Base-by-base conservation (phyloP, 176 grass and related monocot species). In the Musa schizocarpa region DNA sequence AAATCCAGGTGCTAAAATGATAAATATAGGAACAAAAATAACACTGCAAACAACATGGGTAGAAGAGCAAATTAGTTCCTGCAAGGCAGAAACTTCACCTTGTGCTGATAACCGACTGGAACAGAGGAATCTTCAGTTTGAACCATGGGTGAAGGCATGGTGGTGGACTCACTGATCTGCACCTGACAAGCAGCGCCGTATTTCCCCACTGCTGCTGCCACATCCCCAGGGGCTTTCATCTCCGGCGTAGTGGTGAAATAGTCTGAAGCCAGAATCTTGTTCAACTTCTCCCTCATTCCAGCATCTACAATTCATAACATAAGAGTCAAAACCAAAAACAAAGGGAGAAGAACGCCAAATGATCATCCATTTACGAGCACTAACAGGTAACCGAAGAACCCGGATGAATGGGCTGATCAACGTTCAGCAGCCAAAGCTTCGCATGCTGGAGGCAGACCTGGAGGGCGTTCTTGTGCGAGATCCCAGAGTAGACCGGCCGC, bases 391-490 rank as follows among this genome's bases (percentile, higher is more conserved):
- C 19, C 64, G 65, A 8, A 3, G 82, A 69, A 1, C 80, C 84
- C 16, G 91, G 91, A 71, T 86, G 73, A 75, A 99, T 88, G 8
- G 81, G 84, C 81, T 88, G 80, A 52, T 99, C 83, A 0, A 91
- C 87, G 1, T 85, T 82, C 48, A 62, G 26, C 69, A 99, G 77
- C 96, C 96, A 99, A 16, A 82, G 81, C 34, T 76, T 81, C 48
- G 91, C 96, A 24, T 94, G 91, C 2, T 81, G 73, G 53, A 88
- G 76, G 75, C 96, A 99, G 0, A 78, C 86, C 78, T 89, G 82
- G 73, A 99, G 88, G 0, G 96, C 96, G 13, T 91, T 84, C n/a
- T 84, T 77, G 50, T 99, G 96, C 20, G 96, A 95, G 66, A 99
- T 83, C 2, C 85, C 87, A 0, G 66, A 82, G 1, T 81, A 58